A percentile compares a stretch with the other conserved stretches of the same genome.
phyloP scores from a whole-genome alignment of 371 early-diverging fungal genomes.

The Mortierella polycephala region DNA sequence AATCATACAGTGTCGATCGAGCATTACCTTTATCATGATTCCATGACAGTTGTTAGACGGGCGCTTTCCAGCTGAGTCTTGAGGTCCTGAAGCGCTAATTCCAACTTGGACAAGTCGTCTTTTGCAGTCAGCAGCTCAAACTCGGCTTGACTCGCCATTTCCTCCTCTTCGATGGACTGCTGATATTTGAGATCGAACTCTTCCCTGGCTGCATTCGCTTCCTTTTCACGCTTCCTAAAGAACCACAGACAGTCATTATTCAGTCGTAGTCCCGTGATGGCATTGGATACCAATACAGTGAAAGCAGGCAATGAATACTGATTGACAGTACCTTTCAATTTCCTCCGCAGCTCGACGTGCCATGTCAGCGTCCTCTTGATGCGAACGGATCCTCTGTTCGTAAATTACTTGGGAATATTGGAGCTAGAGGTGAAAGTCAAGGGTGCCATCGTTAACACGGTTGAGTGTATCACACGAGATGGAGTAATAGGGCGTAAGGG shows the following conservation, averaged over 20 bases:
- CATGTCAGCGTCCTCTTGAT: constrained; percentile 5
- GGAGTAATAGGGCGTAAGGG: too few relatives aligned
- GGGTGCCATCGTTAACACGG: too few relatives aligned
- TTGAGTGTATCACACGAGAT: too few relatives aligned
- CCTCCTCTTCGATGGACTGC: constrained; percentile 18
- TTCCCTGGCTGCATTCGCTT: constrained; percentile 17
- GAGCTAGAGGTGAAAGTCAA: constrained; percentile 3
- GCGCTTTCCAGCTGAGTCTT: constrained; percentile 7
- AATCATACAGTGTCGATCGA: neutral
- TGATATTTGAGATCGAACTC: constrained; percentile 20
- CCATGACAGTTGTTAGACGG: neutral
- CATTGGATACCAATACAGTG: neutral
- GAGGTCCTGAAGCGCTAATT: constrained; percentile 2
- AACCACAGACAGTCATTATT: neutral
- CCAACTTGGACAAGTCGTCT: constrained; percentile 13
- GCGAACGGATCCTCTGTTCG: constrained; percentile 11
- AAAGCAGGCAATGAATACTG: neutral
- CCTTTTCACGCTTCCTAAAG: constrained; percentile 17
- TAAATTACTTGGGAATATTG: constrained; percentile 14
- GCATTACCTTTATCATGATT: too few relatives aligned
- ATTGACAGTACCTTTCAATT: constrained; percentile 15
- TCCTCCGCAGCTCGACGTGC: constrained; percentile 8
- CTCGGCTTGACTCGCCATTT: constrained; percentile 33
- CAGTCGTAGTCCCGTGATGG: neutral
- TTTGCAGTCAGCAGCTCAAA: constrained; percentile 22